Percentiles rank a stretch among this genome's conserved stretches.
phyloP scores from a whole-genome alignment of 108 stramenopile species.

The Pseudonitzschia pungens region DNA sequence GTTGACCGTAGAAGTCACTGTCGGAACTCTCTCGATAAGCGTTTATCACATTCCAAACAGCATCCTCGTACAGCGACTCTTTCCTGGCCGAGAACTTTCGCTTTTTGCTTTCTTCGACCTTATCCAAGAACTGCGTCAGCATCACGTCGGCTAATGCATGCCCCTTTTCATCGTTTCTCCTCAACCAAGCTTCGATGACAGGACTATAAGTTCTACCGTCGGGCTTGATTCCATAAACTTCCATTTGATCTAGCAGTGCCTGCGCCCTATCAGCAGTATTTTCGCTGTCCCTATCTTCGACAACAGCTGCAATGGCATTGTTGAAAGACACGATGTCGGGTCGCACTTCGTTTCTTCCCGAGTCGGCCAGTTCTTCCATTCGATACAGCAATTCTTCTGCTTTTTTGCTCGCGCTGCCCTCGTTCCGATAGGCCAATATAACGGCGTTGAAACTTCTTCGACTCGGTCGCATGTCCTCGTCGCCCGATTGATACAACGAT shows the following conservation, averaged over 20 bases:
- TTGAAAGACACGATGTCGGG: slow-evolving; percentile 20
- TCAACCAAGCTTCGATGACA: slow-evolving; percentile 32
- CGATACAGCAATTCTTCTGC: slow-evolving; percentile 13
- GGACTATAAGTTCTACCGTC: slow-evolving; percentile 27
- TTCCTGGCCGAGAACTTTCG: background rate
- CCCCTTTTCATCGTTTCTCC: slow-evolving; percentile 30
- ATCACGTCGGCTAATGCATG: slow-evolving; percentile 23
- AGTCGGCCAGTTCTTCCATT: slow-evolving; percentile 13
- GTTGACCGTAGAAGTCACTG: background rate
- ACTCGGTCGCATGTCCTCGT: slow-evolving; percentile 43
- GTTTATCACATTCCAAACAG: slow-evolving; percentile 31
- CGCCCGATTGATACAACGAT: slow-evolving; percentile 25
- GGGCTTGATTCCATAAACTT: slow-evolving; percentile 15
- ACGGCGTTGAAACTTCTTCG: slow-evolving; percentile 51
- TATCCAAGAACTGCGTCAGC: slow-evolving; percentile 27
- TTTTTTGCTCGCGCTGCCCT: slow-evolving; percentile 3
- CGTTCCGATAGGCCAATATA: slow-evolving; percentile 23
- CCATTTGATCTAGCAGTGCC: slow-evolving; percentile 29
- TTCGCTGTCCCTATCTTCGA: slow-evolving; percentile 12
- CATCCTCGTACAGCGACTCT: slow-evolving; percentile 19
- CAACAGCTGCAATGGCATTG: slow-evolving; percentile 14
- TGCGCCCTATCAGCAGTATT: slow-evolving; percentile 25
- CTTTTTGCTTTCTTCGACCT: slow-evolving; percentile 19
- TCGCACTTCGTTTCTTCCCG: slow-evolving; percentile 4
- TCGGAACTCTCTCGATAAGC: slow-evolving; percentile 21